phyloP scores from a whole-genome alignment of 257 asterid species.

The Ajuga chamaepitys region DNA sequence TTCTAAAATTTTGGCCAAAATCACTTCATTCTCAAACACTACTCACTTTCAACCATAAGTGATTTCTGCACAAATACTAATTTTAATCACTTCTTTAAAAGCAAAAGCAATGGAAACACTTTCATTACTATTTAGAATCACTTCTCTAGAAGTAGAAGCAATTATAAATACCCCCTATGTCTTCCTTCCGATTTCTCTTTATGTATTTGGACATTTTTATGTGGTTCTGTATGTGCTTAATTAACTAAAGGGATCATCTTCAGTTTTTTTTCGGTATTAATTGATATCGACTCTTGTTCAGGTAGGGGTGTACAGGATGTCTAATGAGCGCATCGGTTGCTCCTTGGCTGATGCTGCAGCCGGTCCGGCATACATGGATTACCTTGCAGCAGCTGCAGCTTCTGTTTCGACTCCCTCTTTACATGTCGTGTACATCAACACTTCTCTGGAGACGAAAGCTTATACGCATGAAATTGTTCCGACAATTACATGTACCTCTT shows the following conservation, averaged over 20 bases:
- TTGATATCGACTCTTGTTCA: slow-evolving; percentile 16
- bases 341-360: slow-evolving; percentile 97
- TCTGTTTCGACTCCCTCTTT: slow-evolving; percentile 76
- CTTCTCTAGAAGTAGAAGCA: too few species aligned
- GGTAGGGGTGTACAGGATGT: slow-evolving; percentile 98
- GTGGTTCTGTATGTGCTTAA: neutral
- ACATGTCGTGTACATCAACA: slow-evolving; percentile 90
- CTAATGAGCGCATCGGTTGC: slow-evolving; percentile 77
- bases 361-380: slow-evolving; percentile 79
- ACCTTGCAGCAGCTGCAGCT: slow-evolving; percentile 59
- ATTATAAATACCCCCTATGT: too few species aligned
- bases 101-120: too few species aligned
- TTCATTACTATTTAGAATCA: too few species aligned
- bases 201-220: too few species aligned
- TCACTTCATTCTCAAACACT: too few species aligned
- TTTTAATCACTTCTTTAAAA: too few species aligned
- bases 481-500: slow-evolving; percentile 94
- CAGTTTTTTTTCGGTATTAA: neutral
- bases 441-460: slow-evolving; percentile 93
- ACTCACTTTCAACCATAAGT: too few species aligned
- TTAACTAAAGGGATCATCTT: neutral
- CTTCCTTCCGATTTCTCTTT: too few species aligned
- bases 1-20: too few species aligned
- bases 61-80: too few species aligned
- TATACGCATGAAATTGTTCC: slow-evolving; percentile 92